Evolutionary conservation across 2,329 filamentous ascomycete genomes (phyloP), one percentile per base, ranked within the genome.

Genomic region (Trichoderma citrinoviride): DNA sequence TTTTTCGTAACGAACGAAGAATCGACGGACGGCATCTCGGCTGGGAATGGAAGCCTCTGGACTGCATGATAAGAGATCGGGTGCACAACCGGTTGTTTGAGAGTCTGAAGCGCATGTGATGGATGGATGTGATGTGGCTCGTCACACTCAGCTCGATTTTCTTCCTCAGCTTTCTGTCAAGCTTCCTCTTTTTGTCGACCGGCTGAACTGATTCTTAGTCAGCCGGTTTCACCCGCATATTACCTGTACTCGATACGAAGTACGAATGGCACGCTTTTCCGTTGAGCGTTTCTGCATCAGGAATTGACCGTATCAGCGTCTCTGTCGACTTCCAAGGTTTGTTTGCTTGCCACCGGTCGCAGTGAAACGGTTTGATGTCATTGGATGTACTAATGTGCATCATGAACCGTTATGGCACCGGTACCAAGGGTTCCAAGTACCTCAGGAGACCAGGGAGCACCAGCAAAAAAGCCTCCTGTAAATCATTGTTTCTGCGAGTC

Each of bases 401-500:
- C 33, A 37, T 37, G 33, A 37, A 37, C 33, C n/a, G 33, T 10
- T 14, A 37, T 12, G 33, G 33, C 14, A 12, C 33, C 33, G 33
- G 33, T 37, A 37, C 14, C 33, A 37, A 37, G 33, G 33, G 33
- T 10, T 37, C n/a, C n/a, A n/a, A 37, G 33, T 37, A 37, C 33
- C 33, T 37, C 5, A 4, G 3, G 25, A 7, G 40, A 23, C 58
- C 47, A 27, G n/a, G 21, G 37, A 53, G 37, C 46, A n/a, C 21
- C 23, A 43, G 33, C 33, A 37, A 37, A 14, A 14, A 47, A 61
- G 57, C 23, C 57, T 61, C 57, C 58, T 62, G 58, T 62, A 53
- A 62, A 62, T 61, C 58, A 62, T 62, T 37, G 33, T 58, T 54
- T 54, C 58, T 62, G 58, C 58, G 46, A 62, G 58, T 62, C 58